phyloP scores from a whole-genome alignment of 2,329 filamentous ascomycete species.

The Aspergillus eucalypticola region DNA sequence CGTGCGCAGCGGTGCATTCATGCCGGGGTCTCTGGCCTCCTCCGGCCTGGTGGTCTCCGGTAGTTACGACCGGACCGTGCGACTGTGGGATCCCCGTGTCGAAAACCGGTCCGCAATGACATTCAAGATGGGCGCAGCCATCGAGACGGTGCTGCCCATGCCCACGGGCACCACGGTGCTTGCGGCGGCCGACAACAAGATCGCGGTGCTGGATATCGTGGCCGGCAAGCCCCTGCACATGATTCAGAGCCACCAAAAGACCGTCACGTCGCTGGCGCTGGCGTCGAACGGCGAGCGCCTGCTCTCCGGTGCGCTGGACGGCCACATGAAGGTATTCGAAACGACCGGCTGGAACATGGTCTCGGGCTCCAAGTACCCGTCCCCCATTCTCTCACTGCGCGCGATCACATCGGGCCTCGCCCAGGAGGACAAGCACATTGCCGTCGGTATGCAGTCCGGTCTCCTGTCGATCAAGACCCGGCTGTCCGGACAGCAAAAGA shows the following conservation, averaged over 20 bases:
- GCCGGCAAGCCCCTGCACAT: constrained; percentile 84
- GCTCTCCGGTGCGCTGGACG: constrained; percentile 86
- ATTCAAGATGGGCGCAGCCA: constrained; percentile 87
- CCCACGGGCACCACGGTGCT: constrained; percentile 83
- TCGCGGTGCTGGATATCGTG: constrained; percentile 89
- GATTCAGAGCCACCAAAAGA: constrained; percentile 95
- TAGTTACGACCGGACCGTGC: constrained; percentile 91
- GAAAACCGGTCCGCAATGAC: constrained; percentile 74
- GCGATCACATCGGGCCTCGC: constrained; percentile 69
- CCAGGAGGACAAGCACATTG: constrained; percentile 85
- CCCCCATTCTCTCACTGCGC: constrained; percentile 80
- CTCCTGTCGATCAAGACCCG: constrained; percentile 87
- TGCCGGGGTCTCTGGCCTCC: constrained; percentile 65
- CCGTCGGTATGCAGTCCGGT: constrained; percentile 91
- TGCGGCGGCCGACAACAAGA: constrained; percentile 79
- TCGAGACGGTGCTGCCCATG: constrained; percentile 86
- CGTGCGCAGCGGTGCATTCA: constrained; percentile 81
- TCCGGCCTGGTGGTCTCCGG: constrained; percentile 79
- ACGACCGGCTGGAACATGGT: constrained; percentile 94
- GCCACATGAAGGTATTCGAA: constrained; percentile 96
- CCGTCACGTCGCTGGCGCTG: constrained; percentile 81
- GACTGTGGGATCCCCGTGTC: constrained; percentile 86
- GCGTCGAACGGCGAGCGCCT: constrained; percentile 79
- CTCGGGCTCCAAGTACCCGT: constrained; percentile 89
- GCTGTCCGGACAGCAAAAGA: constrained; percentile 79